Conservation (phyloP, 2,329 filamentous ascomycete genomes). For the Cladosporium sp. region DNA sequence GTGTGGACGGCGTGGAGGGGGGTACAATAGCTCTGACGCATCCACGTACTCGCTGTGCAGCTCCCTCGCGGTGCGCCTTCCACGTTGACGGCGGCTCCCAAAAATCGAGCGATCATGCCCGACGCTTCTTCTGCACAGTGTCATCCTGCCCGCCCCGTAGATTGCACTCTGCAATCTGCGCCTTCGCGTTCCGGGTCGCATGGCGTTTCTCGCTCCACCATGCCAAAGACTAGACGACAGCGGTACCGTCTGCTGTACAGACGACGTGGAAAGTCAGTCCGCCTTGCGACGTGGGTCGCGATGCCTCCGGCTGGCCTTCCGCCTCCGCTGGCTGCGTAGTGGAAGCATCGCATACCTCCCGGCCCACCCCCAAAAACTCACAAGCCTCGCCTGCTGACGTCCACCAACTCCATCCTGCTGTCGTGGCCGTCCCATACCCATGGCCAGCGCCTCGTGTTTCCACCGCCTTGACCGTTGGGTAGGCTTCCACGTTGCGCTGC, state of each 20-base stretch:
- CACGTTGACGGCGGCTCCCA: no score
- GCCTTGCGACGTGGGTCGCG: not conserved
- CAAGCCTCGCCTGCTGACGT: not conserved
- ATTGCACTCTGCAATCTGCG: no score
- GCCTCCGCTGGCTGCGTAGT: not conserved
- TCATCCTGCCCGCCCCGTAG: no score
- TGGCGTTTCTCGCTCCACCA: no score
- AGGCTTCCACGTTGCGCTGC: conserved; percentile 11
- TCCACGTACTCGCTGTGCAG: not conserved
- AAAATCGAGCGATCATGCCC: no score
- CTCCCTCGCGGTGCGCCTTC: not conserved
- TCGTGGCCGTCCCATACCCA: not conserved
- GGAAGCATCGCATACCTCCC: not conserved
- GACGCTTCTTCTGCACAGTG: no score
- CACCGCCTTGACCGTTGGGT: conserved; percentile 8
- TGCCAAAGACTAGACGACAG: no score
- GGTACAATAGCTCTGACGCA: no score
- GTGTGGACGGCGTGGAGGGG: not conserved
- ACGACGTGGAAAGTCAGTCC: no score
- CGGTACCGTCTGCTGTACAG: no score
- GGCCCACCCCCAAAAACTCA: not conserved
- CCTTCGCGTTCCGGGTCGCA: no score
- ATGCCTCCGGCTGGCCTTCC: not conserved
- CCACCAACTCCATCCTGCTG: not conserved
- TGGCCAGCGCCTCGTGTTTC: conserved; percentile 1